phyloP scores from a whole-genome alignment of 2,329 filamentous ascomycete species.

The Hypoxylon sp. region DNA sequence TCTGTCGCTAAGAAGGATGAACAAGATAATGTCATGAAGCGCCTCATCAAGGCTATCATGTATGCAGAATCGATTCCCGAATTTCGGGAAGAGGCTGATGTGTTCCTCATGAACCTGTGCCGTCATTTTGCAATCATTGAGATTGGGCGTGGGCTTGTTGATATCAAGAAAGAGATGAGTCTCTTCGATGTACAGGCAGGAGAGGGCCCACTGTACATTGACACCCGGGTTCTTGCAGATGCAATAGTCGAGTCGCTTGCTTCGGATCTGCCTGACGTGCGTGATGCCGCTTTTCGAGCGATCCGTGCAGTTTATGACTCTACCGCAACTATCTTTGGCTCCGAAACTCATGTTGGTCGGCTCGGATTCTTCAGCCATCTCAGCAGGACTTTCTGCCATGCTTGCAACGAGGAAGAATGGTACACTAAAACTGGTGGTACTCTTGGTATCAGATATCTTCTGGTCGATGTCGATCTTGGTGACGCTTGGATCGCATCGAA shows the following conservation, averaged over 20 bases:
- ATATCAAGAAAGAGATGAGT: constrained; percentile 81
- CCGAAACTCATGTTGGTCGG: constrained; percentile 77
- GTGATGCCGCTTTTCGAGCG: constrained; percentile 84
- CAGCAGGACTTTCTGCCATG: constrained; percentile 88
- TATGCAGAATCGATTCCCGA: constrained; percentile 87
- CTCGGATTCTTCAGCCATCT: constrained; percentile 89
- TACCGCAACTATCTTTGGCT: constrained; percentile 83
- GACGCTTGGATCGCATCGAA: constrained; percentile 86
- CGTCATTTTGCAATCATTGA: constrained; percentile 93
- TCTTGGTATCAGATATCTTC: constrained; percentile 88
- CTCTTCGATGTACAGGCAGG: constrained; percentile 88
- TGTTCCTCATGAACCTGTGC: constrained; percentile 84
- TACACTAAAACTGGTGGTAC: constrained; percentile 96
- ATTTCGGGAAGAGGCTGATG: constrained; percentile 80
- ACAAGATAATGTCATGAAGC: constrained; percentile 86
- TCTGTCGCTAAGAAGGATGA: constrained; percentile 89
- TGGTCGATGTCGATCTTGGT: constrained; percentile 87
- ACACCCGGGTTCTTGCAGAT: constrained; percentile 88
- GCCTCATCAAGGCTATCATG: constrained; percentile 89
- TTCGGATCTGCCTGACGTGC: constrained; percentile 84
- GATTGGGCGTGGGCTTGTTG: constrained; percentile 85
- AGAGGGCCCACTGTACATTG: constrained; percentile 88
- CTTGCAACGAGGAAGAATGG: constrained; percentile 98
- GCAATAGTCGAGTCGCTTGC: constrained; percentile 91
- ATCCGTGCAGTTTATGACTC: constrained; percentile 85